These are phyloP conservation scores for Fraxinus excelsior DNA, from an alignment of 257 asterid genomes.

Conservation along the genomic window DNA sequence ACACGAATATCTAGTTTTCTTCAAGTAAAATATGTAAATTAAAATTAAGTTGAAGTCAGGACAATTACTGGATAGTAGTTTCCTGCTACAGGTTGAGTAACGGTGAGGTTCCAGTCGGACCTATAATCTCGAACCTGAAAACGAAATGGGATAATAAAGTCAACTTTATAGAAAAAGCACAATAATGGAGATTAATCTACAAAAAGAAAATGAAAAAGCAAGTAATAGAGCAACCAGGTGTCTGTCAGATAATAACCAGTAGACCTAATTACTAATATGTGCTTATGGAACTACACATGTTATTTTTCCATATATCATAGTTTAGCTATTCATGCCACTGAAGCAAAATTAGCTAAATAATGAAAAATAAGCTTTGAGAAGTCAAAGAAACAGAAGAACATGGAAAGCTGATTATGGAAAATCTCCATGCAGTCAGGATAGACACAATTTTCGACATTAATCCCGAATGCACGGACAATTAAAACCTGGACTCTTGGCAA, in stretches of 20 bases:
- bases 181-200: neutral
- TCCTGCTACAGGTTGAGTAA: conserved; percentile 89
- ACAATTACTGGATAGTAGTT: conserved; percentile 81
- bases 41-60: conserved; percentile 1
- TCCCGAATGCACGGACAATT: too few relatives aligned
- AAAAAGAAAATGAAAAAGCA: neutral
- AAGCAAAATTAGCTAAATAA: too few relatives aligned
- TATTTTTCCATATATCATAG: too few relatives aligned
- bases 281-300: neutral
- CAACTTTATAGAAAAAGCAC: neutral
- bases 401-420: too few relatives aligned
- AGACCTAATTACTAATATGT: neutral
- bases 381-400: too few relatives aligned
- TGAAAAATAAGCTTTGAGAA: too few relatives aligned
- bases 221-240: neutral
- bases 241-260: too few relatives aligned
- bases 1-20: neutral
- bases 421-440: too few relatives aligned
- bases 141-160: conserved; percentile 9
- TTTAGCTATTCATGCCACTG: too few relatives aligned
- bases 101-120: conserved; percentile 75
- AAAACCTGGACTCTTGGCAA: too few relatives aligned
- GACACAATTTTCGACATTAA: too few relatives aligned
- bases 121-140: conserved; percentile 78
- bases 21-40: neutral